Percentiles rank a stretch among this genome's conserved stretches.
These are phyloP conservation scores for Corymbia citriodora DNA, from an alignment of 441 rosid species.

Conservation along the genomic window DNA sequence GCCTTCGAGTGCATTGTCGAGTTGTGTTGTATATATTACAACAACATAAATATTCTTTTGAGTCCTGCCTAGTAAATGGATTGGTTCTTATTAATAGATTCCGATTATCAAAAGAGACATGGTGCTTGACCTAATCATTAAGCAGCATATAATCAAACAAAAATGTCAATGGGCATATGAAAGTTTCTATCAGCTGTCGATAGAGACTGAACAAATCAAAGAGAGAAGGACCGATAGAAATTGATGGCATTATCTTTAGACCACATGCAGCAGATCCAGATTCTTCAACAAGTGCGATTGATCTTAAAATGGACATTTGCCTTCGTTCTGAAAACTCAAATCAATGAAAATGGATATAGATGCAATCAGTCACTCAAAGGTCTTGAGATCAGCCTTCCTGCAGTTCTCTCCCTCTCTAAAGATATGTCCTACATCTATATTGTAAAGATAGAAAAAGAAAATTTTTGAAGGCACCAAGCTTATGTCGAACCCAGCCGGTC, in stretches of 20 bases:
- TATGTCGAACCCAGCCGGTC: background rate
- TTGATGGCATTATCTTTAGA: background rate
- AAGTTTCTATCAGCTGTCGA: background rate
- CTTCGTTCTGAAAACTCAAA: constrained; percentile 4
- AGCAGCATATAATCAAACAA: background rate
- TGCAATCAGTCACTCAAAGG: constrained; percentile 9
- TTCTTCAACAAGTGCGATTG: background rate
- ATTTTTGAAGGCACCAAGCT: background rate
- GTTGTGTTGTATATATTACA: background rate
- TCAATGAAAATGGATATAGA: background rate
- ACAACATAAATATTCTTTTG: background rate
- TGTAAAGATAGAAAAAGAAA: background rate
- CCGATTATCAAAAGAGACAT: background rate
- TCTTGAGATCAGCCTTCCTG: background rate
- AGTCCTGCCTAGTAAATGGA: background rate
- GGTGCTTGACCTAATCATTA: background rate
- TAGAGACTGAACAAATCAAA: background rate
- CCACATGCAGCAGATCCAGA: background rate
- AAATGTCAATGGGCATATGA: background rate
- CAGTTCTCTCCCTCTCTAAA: background rate
- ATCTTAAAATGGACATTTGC: background rate
- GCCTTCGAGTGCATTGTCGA: background rate
- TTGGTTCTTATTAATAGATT: background rate
- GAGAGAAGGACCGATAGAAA: background rate
- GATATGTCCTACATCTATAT: background rate